A percentile compares a stretch with the other conserved stretches of the same genome.
Evolutionary conservation across 2,329 filamentous ascomycete species (phyloP).

Genomic region (Cladosporium sp.): DNA sequence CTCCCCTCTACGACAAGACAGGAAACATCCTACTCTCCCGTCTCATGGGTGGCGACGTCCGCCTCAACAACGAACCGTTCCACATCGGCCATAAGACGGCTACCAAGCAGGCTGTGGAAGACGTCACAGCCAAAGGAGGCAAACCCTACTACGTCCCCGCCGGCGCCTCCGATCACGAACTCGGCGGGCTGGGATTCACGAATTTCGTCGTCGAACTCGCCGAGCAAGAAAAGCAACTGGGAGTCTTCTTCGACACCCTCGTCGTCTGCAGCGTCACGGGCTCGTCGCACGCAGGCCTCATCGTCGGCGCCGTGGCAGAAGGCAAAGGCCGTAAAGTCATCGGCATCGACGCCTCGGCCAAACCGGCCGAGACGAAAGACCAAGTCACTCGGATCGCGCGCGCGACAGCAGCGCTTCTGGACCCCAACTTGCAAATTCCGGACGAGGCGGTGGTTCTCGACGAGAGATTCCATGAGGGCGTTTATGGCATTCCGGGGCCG

Average conservation of each 20-base stretch:
- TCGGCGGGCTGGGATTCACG: constrained; percentile 66
- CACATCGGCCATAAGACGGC: constrained; percentile 61
- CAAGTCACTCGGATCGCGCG: constrained; percentile 64
- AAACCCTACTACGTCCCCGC: constrained; percentile 69
- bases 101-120: constrained; percentile 49
- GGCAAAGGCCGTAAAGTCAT: constrained; percentile 52
- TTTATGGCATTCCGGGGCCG: constrained; percentile 63
- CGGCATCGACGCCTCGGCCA: constrained; percentile 63
- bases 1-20: constrained; percentile 51
- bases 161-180: constrained; percentile 64
- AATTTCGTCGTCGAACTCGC: constrained; percentile 66
- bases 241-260: constrained; percentile 62
- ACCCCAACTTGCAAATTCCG: constrained; percentile 56
- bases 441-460: constrained; percentile 60
- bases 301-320: constrained; percentile 62
- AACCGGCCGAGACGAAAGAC: constrained; percentile 55
- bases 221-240: constrained; percentile 56
- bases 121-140: constrained; percentile 49
- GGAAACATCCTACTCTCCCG: constrained; percentile 68
- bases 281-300: constrained; percentile 65
- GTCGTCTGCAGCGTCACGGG: constrained; percentile 67
- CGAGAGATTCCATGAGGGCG: constrained; percentile 60
- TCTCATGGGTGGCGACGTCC: constrained; percentile 44
- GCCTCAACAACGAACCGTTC: constrained; percentile 56
- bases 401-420: constrained; percentile 59